Evolutionary conservation across 1,284 basidiomycete species (phyloP).

Genomic region (Leccinum subrobustum): DNA sequence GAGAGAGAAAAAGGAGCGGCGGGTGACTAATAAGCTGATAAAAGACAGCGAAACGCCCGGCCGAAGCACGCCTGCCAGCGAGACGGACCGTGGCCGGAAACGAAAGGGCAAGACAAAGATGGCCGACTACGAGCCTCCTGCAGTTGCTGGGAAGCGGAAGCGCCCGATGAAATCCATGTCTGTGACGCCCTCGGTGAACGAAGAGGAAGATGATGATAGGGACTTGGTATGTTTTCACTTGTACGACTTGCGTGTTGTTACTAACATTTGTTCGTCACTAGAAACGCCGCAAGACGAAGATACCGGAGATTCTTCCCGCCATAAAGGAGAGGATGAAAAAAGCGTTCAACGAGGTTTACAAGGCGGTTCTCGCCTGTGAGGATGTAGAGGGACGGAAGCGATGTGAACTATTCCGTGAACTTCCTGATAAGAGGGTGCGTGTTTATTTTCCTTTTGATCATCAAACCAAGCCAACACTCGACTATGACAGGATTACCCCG

Average conservation of each 20-base stretch:
- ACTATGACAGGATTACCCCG: conserved; percentile 73
- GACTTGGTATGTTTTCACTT: conserved; percentile 50
- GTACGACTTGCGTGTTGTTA: not conserved
- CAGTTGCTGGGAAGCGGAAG: conserved; percentile 63
- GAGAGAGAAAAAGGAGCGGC: conserved; percentile 61
- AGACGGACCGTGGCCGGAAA: conserved; percentile 61
- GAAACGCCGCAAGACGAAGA: conserved; percentile 79
- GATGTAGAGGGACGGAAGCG: conserved; percentile 75
- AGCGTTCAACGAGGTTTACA: conserved; percentile 78
- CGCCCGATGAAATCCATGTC: conserved; percentile 72
- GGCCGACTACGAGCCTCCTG: conserved; percentile 48
- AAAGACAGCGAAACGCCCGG: conserved; percentile 53
- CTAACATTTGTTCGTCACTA: conserved; percentile 29
- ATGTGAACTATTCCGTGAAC: conserved; percentile 81
- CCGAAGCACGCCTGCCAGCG: conserved; percentile 61
- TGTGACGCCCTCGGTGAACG: conserved; percentile 71
- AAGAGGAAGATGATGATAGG: conserved; percentile 68
- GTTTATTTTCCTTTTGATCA: not conserved
- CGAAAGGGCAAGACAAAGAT: conserved; percentile 66
- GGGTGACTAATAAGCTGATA: conserved; percentile 50
- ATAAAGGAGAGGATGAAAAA: conserved; percentile 81
- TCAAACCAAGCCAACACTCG: not conserved
- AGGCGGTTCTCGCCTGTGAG: conserved; percentile 75
- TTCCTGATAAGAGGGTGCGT: conserved; percentile 68
- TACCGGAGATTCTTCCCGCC: conserved; percentile 50